Conservation (phyloP, 164 flowering plant species). For the Cinnamomum micranthum region DNA sequence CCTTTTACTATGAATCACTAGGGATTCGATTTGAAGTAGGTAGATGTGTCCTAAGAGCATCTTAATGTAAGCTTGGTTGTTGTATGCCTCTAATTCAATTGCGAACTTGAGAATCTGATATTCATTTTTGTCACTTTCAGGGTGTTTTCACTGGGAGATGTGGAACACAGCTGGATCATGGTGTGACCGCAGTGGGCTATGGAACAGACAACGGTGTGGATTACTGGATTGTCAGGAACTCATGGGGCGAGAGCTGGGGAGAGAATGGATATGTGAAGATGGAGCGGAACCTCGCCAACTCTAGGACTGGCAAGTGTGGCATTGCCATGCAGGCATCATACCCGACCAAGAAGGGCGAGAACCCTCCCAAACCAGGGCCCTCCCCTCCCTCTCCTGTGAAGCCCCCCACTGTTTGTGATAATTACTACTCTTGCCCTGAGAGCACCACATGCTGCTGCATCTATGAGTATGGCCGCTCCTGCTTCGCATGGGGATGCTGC, state of each 20-base stretch:
- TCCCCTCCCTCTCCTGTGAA: slow-evolving; percentile 72
- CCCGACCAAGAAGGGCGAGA: slow-evolving; percentile 66
- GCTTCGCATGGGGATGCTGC: slow-evolving; percentile 95
- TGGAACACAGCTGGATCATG: slow-evolving; percentile 83
- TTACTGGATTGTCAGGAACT: slow-evolving; percentile 89
- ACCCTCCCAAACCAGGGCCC: slow-evolving; percentile 94
- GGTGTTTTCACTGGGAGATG: slow-evolving; percentile 80
- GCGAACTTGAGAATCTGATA: background rate
- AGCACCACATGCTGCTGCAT: slow-evolving; percentile 80
- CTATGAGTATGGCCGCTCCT: slow-evolving; percentile 35
- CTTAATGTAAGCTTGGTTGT: too few relatives aligned
- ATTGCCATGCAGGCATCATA: slow-evolving; percentile 84
- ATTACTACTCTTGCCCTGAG: slow-evolving; percentile 54
- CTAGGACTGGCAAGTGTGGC: slow-evolving; percentile 66
- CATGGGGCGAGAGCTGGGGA: slow-evolving; percentile 93
- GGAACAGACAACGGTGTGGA: slow-evolving; percentile 74
- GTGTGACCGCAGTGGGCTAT: slow-evolving; percentile 86
- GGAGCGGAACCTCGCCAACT: slow-evolving; percentile 53
- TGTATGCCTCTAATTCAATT: background rate
- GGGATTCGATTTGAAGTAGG: too few relatives aligned
- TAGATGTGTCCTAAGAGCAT: too few relatives aligned
- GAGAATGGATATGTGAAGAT: slow-evolving; percentile 71
- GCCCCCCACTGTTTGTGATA: slow-evolving; percentile 64
- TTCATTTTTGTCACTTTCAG: slow-evolving; percentile 27
- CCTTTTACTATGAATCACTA: too few relatives aligned